Conservation (phyloP, 352 stramenopile genomes). For the Phytopythium kandeliae region DNA sequence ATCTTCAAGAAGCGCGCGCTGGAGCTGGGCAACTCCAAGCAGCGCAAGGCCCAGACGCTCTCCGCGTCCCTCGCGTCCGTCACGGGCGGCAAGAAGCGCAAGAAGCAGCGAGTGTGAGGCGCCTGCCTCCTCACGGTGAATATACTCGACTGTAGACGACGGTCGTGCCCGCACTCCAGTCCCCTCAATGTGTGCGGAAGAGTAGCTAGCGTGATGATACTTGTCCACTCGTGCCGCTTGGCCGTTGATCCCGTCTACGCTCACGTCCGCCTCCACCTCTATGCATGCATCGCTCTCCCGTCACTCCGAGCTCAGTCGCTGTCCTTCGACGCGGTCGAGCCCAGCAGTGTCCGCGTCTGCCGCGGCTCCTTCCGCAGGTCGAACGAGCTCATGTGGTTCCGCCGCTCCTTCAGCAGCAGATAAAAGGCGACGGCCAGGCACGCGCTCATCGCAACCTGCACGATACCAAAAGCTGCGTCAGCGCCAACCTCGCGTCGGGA, state of each 20-base stretch:
- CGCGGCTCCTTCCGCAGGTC: conserved; percentile 63
- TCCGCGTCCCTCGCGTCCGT: conserved; percentile 1
- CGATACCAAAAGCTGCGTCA: not conserved
- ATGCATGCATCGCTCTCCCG: not conserved
- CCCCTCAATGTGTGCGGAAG: no score
- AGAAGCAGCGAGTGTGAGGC: conserved; percentile 3
- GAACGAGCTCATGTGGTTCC: conserved; percentile 77
- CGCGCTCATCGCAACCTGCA: conserved; percentile 45
- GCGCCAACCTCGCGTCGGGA: not conserved
- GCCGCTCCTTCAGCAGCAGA: conserved; percentile 51
- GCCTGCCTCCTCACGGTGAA: not conserved
- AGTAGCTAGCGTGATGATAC: no score
- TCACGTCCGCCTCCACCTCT: not conserved
- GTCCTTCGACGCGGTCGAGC: conserved; percentile 1
- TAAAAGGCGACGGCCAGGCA: conserved; percentile 37
- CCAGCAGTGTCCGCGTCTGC: conserved; percentile 40
- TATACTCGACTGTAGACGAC: conserved; percentile 1
- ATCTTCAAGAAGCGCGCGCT: conserved; percentile 80
- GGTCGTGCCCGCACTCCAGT: no score
- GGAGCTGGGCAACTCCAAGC: conserved; percentile 32
- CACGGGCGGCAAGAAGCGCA: conserved; percentile 8
- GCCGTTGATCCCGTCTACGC: no score
- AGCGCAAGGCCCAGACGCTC: conserved; percentile 23
- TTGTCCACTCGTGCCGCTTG: no score
- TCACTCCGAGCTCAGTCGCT: conserved; percentile 1